These are phyloP conservation scores for Lanzia echinophila DNA, from an alignment of 2,329 filamentous ascomycete genomes.

Conservation along the genomic window DNA sequence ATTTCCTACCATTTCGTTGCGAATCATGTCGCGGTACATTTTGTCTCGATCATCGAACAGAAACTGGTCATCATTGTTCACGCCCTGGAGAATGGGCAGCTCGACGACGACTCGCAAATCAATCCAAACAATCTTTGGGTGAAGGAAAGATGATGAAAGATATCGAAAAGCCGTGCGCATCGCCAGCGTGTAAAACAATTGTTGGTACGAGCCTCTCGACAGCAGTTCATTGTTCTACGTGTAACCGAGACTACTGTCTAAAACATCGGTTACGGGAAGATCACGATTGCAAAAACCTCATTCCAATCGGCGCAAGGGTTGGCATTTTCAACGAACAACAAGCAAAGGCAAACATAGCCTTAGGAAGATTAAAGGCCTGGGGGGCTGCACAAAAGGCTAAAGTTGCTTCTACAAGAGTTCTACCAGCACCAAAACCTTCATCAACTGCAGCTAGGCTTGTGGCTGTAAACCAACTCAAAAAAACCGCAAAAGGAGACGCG, in stretches of 20 bases:
- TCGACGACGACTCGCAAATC: conserved; percentile 47
- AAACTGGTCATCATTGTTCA: conserved; percentile 67
- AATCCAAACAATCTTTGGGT: conserved; percentile 47
- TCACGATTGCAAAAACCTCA: conserved; percentile 75
- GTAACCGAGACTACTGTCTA: conserved; percentile 69
- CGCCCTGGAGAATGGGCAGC: conserved; percentile 57
- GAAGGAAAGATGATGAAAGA: conserved; percentile 48
- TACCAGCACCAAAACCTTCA: conserved; percentile 58
- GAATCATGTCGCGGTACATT: conserved; percentile 79
- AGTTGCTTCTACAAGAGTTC: conserved; percentile 35
- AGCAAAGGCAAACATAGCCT: conserved; percentile 65
- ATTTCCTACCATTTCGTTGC: conserved; percentile 93
- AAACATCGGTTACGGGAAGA: conserved; percentile 72
- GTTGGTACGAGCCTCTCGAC: conserved; percentile 62
- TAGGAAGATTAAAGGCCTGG: conserved; percentile 75
- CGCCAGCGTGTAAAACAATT: conserved; percentile 59
- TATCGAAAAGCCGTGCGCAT: conserved; percentile 61
- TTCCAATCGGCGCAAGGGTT: conserved; percentile 47
- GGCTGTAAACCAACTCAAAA: conserved; percentile 74
- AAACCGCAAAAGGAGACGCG: conserved; percentile 81
- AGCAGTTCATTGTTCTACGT: conserved; percentile 64
- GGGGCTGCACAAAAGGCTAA: conserved; percentile 64
- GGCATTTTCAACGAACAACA: conserved; percentile 40
- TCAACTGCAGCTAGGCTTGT: conserved; percentile 57
- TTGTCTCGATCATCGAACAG: conserved; percentile 89